Base-by-base conservation (phyloP, 2,329 filamentous ascomycete species). In the Diaporthe longicolla region DNA sequence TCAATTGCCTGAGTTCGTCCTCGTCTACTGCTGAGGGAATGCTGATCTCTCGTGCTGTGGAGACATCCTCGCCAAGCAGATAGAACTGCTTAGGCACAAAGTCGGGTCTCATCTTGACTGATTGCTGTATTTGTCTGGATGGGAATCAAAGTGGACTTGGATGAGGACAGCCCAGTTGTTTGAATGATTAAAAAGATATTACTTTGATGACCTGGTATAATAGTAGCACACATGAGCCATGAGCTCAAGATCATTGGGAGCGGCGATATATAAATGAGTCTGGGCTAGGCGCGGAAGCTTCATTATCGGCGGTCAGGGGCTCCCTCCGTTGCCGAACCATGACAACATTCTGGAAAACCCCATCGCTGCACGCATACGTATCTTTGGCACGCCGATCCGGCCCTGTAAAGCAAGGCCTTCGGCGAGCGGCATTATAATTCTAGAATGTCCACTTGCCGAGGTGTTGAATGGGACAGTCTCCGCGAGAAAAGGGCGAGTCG, bases 61-160 rank as follows among this genome's bases (percentile, higher is more conserved):
- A 81, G 57, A 80, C 77, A 73, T 81, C 79, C 69, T 87, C 84
- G 21, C 85, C 85, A 68, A 84, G 76, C 26, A 87, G 83, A 72
- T 85, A 82, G 70, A 87, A 87, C 54, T 79, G 78, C 78, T 83
- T 82, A 54, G 80, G 79, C 45, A 81, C 24, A 48, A 61, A 61
- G 55, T 55, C 57, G 10, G 74, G 74, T 37, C 71, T 71, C 74
- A 75, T 77, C 82, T 85, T 85, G 48, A 35, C 77, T 68, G 35
- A 40, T 26, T 55, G 21, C 50, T 52, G 43, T 26, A 37, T 2
- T 15, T 52, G 9, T 55, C 45, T 43, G 48, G 13, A 37, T 40
- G 32, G 61, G n/a, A 54, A 26, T 40, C 21, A 11, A 26, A 48
- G 40, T 24, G 17, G 45, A 54, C 32, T 54, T 68, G 63, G 9